A percentile compares a stretch with the other conserved stretches of the same genome.
Conservation (phyloP, 225 moss, liverwort and hornwort species). For the Physcomitrellopsis africana region DNA sequence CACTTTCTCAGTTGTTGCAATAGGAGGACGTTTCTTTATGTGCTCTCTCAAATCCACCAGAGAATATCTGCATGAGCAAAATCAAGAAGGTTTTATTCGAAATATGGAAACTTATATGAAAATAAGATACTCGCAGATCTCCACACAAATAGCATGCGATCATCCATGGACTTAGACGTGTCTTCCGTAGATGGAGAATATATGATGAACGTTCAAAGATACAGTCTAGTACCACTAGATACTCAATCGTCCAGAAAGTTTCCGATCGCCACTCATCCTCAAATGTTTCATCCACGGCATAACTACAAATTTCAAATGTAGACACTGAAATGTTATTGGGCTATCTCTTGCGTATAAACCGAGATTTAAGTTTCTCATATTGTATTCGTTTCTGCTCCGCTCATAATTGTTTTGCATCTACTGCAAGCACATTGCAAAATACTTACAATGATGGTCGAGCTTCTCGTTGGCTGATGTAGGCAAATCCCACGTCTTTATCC, state of each 20-base stretch:
- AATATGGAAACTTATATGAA: background rate
- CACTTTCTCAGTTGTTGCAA: slow-evolving; percentile 97
- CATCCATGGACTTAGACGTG: background rate
- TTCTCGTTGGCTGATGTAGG: slow-evolving; percentile 91
- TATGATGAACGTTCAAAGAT: background rate
- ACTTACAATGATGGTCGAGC: slow-evolving; percentile 82
- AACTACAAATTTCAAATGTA: background rate
- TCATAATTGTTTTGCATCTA: background rate
- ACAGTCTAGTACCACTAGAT: background rate
- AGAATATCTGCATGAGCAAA: slow-evolving; percentile 61
- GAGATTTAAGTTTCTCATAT: too few relatives aligned
- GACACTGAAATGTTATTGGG: too few relatives aligned
- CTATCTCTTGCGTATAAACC: too few relatives aligned
- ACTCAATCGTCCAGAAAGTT: background rate
- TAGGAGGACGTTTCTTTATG: slow-evolving; percentile 88
- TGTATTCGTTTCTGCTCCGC: too few relatives aligned
- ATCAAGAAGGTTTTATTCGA: slow-evolving; percentile 9
- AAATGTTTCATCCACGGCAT: background rate
- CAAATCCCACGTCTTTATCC: slow-evolving; percentile 84
- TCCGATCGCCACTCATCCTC: background rate
- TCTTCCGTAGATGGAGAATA: background rate
- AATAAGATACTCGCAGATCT: background rate
- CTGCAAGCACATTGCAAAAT: slow-evolving; percentile 19
- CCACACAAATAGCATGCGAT: background rate
- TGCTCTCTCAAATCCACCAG: slow-evolving; percentile 80